Conservation (phyloP, 805 yeast genomes). For the Cyberlindnera subsufficiens region DNA sequence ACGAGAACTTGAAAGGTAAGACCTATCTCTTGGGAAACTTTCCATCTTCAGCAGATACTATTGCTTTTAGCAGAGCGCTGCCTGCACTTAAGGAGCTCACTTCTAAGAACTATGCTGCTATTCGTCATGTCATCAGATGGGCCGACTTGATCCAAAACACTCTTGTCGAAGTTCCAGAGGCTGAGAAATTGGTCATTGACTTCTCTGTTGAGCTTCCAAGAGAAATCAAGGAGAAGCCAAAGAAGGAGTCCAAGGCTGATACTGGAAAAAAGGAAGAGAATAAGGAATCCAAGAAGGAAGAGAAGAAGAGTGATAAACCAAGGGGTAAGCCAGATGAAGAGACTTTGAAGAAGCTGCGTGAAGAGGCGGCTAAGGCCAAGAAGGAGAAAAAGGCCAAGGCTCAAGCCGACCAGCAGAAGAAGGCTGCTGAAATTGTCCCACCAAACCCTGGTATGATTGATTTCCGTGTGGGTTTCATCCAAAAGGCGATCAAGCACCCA, state of each 20-base stretch:
- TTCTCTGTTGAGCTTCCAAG: constrained; percentile 62
- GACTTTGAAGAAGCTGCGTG: constrained; percentile 39
- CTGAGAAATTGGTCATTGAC: constrained; percentile 51
- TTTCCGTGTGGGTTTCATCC: constrained; percentile 92
- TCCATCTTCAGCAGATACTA: constrained; percentile 67
- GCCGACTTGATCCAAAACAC: constrained; percentile 77
- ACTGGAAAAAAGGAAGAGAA: constrained; percentile 35
- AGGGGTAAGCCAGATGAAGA: constrained; percentile 43
- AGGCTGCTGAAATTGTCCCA: constrained; percentile 56
- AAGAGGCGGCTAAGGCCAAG: constrained; percentile 55
- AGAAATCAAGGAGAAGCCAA: constrained; percentile 57
- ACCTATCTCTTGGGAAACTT: constrained; percentile 67
- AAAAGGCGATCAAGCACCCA: constrained; percentile 95
- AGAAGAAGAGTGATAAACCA: constrained; percentile 31
- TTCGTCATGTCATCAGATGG: constrained; percentile 92
- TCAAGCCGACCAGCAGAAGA: constrained; percentile 35
- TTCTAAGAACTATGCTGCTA: constrained; percentile 45
- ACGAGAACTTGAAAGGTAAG: constrained; percentile 58
- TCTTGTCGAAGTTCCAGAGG: constrained; percentile 46
- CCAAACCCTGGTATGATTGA: constrained; percentile 84
- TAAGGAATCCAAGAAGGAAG: constrained; percentile 29
- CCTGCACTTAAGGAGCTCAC: constrained; percentile 56
- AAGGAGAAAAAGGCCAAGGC: constrained; percentile 55
- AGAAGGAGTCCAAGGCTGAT: constrained; percentile 31
- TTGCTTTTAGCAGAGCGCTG: constrained; percentile 55